Conservation (phyloP, 2,329 filamentous ascomycete genomes). For the Arthrobotrys conoides region DNA sequence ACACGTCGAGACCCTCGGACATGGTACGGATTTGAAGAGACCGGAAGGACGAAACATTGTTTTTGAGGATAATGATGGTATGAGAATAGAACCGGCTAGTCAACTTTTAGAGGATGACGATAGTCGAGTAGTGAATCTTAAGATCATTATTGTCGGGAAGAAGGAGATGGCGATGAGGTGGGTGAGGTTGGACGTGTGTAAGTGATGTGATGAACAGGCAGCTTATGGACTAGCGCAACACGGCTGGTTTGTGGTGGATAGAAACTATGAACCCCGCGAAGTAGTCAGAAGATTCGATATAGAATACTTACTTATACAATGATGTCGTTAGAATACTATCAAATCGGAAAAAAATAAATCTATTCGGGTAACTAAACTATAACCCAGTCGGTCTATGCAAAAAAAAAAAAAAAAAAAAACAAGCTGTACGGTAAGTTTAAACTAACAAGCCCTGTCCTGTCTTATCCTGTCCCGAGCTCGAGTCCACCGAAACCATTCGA, state of each 20-base stretch:
- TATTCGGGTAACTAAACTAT: conserved; percentile 7
- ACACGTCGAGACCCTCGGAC: conserved; percentile 53
- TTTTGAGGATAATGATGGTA: background rate
- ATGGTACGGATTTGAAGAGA: conserved; percentile 50
- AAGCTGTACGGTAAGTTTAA: background rate
- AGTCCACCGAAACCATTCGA: background rate
- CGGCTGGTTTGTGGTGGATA: background rate
- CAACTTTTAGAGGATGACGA: conserved; percentile 42
- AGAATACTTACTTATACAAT: background rate
- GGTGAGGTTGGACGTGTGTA: background rate
- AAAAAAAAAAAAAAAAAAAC: background rate
- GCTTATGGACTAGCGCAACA: conserved; percentile 15
- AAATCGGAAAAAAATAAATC: background rate
- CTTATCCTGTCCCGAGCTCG: background rate
- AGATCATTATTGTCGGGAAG: conserved; percentile 42
- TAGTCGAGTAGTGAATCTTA: conserved; percentile 49
- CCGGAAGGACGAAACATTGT: conserved; percentile 55
- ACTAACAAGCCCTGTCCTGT: no score
- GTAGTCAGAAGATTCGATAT: background rate
- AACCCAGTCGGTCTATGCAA: background rate
- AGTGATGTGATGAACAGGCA: conserved; percentile 6
- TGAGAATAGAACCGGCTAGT: conserved; percentile 43
- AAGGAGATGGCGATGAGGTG: conserved; percentile 8
- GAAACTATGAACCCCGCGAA: background rate
- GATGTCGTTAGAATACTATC: no score